These are phyloP conservation scores for Penicillium coprophilum DNA, from an alignment of 495 filamentous ascomycete species.

Conservation along the genomic window DNA sequence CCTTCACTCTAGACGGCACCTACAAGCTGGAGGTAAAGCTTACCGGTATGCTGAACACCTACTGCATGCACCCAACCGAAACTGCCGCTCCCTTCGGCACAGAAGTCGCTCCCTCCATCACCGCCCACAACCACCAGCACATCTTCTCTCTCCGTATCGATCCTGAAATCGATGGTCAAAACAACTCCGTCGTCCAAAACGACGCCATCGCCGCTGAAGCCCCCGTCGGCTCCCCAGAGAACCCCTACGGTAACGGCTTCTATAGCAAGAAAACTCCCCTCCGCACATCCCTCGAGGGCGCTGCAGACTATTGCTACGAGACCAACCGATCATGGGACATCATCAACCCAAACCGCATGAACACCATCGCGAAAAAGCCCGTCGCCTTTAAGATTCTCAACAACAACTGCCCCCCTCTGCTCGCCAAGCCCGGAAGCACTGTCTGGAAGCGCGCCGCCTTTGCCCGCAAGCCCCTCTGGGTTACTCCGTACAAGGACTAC, in stretches of 20 bases:
- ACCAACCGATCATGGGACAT: slow-evolving; percentile 51
- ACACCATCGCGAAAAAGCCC: slow-evolving; percentile 40
- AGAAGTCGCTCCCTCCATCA: slow-evolving; percentile 44
- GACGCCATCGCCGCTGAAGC: slow-evolving; percentile 43
- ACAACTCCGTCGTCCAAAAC: slow-evolving; percentile 50
- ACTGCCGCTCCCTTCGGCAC: slow-evolving; percentile 51
- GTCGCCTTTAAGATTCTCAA: slow-evolving; percentile 43
- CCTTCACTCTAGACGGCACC: slow-evolving; percentile 52
- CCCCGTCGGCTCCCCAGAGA: slow-evolving; percentile 40
- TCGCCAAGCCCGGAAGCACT: slow-evolving; percentile 38
- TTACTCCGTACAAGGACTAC: slow-evolving; percentile 41
- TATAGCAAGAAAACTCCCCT: slow-evolving; percentile 48
- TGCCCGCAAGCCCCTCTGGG: slow-evolving; percentile 39
- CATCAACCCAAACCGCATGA: slow-evolving; percentile 45
- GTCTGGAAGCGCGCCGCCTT: slow-evolving; percentile 42
- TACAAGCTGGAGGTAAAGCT: slow-evolving; percentile 50
- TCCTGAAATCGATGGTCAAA: slow-evolving; percentile 53
- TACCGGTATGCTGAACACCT: slow-evolving; percentile 71
- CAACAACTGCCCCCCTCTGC: slow-evolving; percentile 35
- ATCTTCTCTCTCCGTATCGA: slow-evolving; percentile 55
- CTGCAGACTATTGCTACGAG: slow-evolving; percentile 47
- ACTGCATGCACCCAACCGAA: slow-evolving; percentile 45
- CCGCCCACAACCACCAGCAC: slow-evolving; percentile 56
- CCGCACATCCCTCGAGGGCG: slow-evolving; percentile 41
- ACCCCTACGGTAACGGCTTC: slow-evolving; percentile 51